Percentiles rank a stretch among this genome's conserved stretches.
These are phyloP conservation scores for Calonectria pauciramosa DNA, from an alignment of 2,329 filamentous ascomycete genomes.

Conservation along the genomic window DNA sequence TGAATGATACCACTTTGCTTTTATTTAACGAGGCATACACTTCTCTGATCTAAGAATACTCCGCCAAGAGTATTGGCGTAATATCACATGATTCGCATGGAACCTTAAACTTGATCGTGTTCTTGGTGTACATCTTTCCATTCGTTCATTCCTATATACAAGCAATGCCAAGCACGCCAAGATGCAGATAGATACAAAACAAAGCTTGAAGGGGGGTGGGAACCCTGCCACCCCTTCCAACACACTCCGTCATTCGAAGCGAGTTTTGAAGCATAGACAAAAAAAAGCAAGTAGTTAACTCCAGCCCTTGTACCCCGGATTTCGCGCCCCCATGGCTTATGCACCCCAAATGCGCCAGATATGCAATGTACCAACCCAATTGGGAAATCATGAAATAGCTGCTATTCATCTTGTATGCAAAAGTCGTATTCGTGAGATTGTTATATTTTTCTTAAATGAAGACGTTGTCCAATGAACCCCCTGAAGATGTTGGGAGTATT, in stretches of 20 bases:
- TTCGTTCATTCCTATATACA: conserved; percentile 29
- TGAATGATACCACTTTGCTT: conserved; percentile 28
- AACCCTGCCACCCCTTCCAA: neutral
- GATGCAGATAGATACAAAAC: conserved; percentile 24
- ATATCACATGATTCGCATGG: conserved; percentile 11
- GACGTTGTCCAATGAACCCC: neutral
- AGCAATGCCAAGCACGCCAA: conserved; percentile 17
- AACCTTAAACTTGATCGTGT: neutral
- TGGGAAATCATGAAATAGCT: conserved; percentile 26
- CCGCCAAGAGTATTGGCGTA: neutral
- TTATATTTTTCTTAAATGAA: neutral
- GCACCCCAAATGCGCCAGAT: conserved; percentile 43
- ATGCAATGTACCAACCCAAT: conserved; percentile 42
- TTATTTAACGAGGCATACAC: conserved; percentile 1
- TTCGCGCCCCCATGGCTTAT: conserved; percentile 39
- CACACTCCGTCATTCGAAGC: neutral
- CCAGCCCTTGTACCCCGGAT: conserved; percentile 42
- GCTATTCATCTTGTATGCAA: conserved; percentile 7
- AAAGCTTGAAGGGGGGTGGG: neutral
- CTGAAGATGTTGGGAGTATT: neutral
- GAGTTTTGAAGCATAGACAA: conserved; percentile 5
- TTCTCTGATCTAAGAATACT: neutral
- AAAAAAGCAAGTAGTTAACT: conserved; percentile 36
- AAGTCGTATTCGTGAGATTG: neutral
- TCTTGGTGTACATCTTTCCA: conserved; percentile 5